Evolutionary conservation across 2,329 filamentous ascomycete genomes (phyloP), one percentile per base, ranked within the genome.

Genomic region (Fonsecaea multimorphosa): DNA sequence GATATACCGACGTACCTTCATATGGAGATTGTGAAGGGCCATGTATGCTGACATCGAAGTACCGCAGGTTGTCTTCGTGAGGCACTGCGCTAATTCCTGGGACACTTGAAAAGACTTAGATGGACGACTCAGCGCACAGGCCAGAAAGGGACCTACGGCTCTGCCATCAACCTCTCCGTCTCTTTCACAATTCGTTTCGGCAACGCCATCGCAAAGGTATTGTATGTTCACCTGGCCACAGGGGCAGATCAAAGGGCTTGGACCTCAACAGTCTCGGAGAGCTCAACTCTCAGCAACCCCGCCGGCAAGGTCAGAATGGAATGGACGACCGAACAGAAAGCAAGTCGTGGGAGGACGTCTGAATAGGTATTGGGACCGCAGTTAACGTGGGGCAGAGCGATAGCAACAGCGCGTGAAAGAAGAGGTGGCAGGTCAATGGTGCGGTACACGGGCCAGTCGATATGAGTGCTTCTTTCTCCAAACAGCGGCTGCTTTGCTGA

Each of bases 131-230:
- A 34, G 34, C 38, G 52, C 46, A 31, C 6, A 36, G 19, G 54
- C 5, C 16, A 16, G 38, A 31, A 58, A 16, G 12, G 64, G 56
- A 32, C 91, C 80, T 86, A 97, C 92, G 95, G 95, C 81, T 99
- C 95, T 70, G 92, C 91, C 87, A 96, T 93, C 73, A 99, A 86
- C 76, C 95, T 89, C 82, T 99, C 94, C 22, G 95, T 99, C 86
- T 99, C 96, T 82, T 99, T 99, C 76, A 98, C 87, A 76, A 99
- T 99, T 77, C 95, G 87, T 85, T 99, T 99, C 34, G 95, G 94
- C 71, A 99, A 84, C 70, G 92, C 89, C 91, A 72, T 72, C 11
- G 58, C 53, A 44, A 52, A 49, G 7, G 49, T 61, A 24, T 29
- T 3, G 49, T 61, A 24, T 29, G 8, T 36, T 29, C 22, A 32